A percentile compares a stretch with the other conserved stretches of the same genome.
phyloP scores from a whole-genome alignment of 257 asterid genomes.

The Nicotiana otophora region DNA sequence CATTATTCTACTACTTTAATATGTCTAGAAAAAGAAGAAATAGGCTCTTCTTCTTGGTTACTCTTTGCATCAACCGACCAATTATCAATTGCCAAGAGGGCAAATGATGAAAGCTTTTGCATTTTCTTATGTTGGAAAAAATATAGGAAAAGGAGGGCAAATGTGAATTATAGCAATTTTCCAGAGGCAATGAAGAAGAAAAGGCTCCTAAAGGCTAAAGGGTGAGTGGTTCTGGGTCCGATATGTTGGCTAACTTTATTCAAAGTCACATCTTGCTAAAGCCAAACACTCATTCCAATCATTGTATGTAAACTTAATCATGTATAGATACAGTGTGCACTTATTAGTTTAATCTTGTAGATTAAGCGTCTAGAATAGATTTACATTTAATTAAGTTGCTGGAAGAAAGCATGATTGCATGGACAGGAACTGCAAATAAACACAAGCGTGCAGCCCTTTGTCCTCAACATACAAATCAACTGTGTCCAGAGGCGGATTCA shows the following conservation, averaged over 20 bases:
- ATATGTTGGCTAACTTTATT: slow-evolving; percentile 23
- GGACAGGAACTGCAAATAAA: slow-evolving; percentile 9
- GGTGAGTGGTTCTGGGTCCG: slow-evolving; percentile 21
- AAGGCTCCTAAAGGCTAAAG: not conserved
- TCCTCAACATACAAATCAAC: slow-evolving; percentile 3
- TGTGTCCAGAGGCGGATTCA: not conserved
- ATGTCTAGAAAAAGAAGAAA: slow-evolving; percentile 11
- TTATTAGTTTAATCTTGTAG: slow-evolving; percentile 8
- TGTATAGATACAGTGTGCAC: not conserved
- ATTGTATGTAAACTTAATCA: slow-evolving; percentile 8
- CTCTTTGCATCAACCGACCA: slow-evolving; percentile 20
- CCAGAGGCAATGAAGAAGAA: slow-evolving; percentile 15
- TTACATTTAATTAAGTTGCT: not conserved
- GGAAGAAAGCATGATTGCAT: slow-evolving; percentile 6
- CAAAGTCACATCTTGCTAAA: not conserved
- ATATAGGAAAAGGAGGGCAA: not conserved
- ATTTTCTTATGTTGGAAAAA: not conserved
- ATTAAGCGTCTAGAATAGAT: slow-evolving; percentile 4
- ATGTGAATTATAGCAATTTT: slow-evolving; percentile 15
- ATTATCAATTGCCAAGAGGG: slow-evolving; percentile 13
- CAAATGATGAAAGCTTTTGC: slow-evolving; percentile 21
- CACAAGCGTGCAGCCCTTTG: slow-evolving; percentile 23
- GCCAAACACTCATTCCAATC: slow-evolving; percentile 11
- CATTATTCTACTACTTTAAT: not conserved
- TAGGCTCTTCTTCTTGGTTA: slow-evolving; percentile 21